Evolutionary conservation across 2,329 filamentous ascomycete genomes (phyloP), one percentile per base, ranked within the genome.

Genomic region (Xylaria sp.): DNA sequence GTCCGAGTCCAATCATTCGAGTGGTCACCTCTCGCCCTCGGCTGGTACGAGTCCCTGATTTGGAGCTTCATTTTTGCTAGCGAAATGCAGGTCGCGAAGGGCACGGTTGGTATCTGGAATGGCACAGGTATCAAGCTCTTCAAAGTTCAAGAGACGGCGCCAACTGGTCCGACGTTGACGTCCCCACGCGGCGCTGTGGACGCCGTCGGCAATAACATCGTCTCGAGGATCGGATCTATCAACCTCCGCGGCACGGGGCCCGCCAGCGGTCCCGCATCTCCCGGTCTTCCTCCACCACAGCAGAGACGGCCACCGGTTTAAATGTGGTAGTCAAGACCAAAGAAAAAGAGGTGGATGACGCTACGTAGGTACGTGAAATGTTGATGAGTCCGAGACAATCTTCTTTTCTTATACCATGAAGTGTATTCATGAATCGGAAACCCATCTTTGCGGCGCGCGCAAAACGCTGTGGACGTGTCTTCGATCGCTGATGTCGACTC

Each of bases 1-100:
- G 82, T 91, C 55, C 83, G 89, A 37, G 88, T 94, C 13, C 92
- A 97, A 71, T 88, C 91, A 11, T 97, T 97, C 69, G 91, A 96
- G 75, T 97, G 93, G 93, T 93, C 92, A 2, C 87, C 90, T 0
- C 79, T 96, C 39, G 89, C 91, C 0, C 80, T 97, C 54, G 93
- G 92, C 53, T 97, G 94, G 94, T 97, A 97, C 73, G 91, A 97
- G 74, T 93, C 91, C 4, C 80, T 97, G 10, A 80, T 99, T 8
- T 99, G 94, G 94, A 88, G 91, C 13, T 90, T 97, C 67, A 86
- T 97, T 56, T 97, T 97, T 72, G 87, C 89, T 34, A 88, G 87
- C 68, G 94, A 99, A 76, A 91, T 96, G 86, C 86, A 92, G 59
- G 85, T 93, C 34, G 85, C 88, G 0, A 92, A 89, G 71, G 92